Conservation (phyloP, 805 yeast species). For the Myxozyma geophila region DNA sequence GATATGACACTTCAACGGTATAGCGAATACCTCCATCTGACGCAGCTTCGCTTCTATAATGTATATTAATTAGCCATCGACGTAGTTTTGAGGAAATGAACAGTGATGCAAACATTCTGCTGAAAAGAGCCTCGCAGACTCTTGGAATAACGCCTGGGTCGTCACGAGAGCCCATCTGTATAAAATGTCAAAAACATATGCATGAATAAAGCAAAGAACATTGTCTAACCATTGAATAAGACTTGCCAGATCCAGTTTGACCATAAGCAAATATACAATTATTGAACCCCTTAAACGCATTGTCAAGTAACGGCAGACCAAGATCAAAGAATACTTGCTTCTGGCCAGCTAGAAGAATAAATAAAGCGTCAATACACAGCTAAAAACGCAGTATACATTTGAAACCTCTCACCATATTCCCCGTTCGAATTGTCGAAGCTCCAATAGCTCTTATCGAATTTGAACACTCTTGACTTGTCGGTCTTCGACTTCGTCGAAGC, state of each 20-base stretch:
- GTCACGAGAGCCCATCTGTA: conserved; percentile 58
- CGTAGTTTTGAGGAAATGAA: neutral
- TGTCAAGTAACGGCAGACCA: conserved; percentile 65
- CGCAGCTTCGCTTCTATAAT: neutral
- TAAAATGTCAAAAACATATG: neutral
- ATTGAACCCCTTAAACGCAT: conserved; percentile 69
- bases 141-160: conserved; percentile 70
- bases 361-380: neutral
- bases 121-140: conserved; percentile 59
- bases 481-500: conserved; percentile 15
- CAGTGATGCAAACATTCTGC: conserved; percentile 41
- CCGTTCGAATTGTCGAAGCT: conserved; percentile 39
- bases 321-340: conserved; percentile 54
- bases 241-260: conserved; percentile 84
- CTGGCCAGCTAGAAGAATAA: conserved; percentile 47
- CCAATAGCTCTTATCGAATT: conserved; percentile 25
- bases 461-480: conserved; percentile 31
- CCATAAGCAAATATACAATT: conserved; percentile 79
- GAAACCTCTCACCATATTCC: conserved; percentile 47
- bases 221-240: conserved; percentile 65
- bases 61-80: neutral
- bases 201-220: neutral
- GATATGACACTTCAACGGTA: conserved; percentile 60
- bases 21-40: conserved; percentile 40
- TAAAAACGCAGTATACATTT: too few species aligned